These are phyloP conservation scores for Pleurotus eryngii DNA, from an alignment of 768 basidiomycete genomes.

Conservation along the genomic window DNA sequence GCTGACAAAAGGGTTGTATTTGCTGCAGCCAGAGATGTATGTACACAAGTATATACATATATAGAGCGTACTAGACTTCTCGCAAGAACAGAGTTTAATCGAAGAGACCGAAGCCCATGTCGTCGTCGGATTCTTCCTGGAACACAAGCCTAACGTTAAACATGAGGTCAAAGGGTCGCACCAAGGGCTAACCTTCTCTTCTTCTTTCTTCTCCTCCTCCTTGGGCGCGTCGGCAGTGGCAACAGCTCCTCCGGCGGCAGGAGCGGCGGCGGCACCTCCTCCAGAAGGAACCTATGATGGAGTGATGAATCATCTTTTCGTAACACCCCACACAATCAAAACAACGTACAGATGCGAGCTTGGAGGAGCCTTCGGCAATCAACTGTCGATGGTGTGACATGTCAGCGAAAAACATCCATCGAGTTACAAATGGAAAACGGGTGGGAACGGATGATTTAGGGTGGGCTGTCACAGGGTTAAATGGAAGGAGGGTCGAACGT, in stretches of 20 bases:
- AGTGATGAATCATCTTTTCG: conserved; percentile 8
- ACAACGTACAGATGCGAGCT: conserved; percentile 79
- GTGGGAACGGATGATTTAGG: not conserved
- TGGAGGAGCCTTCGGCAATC: conserved; percentile 89
- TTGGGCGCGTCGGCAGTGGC: conserved; percentile 65
- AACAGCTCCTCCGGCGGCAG: conserved; percentile 49
- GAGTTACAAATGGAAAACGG: not conserved
- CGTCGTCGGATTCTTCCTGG: conserved; percentile 93
- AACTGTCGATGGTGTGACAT: conserved; percentile 41
- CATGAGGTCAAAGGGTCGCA: not conserved
- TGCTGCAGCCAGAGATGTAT: too few relatives aligned
- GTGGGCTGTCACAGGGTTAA: not conserved
- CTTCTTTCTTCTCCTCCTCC: conserved; percentile 87
- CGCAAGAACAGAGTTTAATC: conserved; percentile 52
- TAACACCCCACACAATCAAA: too few relatives aligned
- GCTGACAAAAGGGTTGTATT: not conserved
- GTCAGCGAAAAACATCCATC: not conserved
- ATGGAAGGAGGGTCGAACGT: conserved; percentile 24
- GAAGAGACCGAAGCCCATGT: conserved; percentile 99
- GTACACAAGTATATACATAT: conserved; percentile 1
- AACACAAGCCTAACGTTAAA: conserved; percentile 2
- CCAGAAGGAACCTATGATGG: conserved; percentile 79
- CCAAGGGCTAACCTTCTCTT: conserved; percentile 67
- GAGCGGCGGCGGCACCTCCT: conserved; percentile 62
- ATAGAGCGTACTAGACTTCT: conserved; percentile 11